Evolutionary conservation across 108 stramenopile species (phyloP), one percentile per base, ranked within the genome.

Genomic region (Discostella stelligeroides): DNA sequence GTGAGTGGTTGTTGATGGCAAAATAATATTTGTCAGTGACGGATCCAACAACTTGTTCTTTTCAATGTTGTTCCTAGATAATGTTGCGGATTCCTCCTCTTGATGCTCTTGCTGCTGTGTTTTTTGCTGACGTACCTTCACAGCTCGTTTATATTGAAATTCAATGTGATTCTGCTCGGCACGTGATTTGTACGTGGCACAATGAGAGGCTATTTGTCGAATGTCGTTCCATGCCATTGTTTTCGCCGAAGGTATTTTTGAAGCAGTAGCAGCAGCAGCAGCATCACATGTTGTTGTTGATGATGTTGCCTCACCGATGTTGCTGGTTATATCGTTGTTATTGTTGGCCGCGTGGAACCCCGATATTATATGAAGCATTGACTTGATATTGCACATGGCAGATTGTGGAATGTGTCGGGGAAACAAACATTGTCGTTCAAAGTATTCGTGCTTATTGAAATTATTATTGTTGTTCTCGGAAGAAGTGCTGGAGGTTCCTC

Each of bases 141-240:
- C 13, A 14, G 64, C 64, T 40, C 46, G 68, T 37, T 69, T 69
- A 15, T 69, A 69, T 69, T 59, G 41, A 48, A 59, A 71, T 40
- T 71, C 50, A 12, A 17, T 49, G 29, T 20, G 47, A 64, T 64
- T 64, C 1, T 49, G 8, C 14, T 49, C 63, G 0, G 63, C 47
- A 17, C 21, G 24, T 21, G 53, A 15, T 42, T 75, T 75, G 50
- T 75, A 75, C 2, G 37, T 61, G 20, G 74, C 60, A 42, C 74
- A 75, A 15, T 43, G 60, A 12, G 48, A 42, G 6, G 59, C 39
- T 14, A 59, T 62, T 28, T 68, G 47, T 24, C 66, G 13, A 14
- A 61, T 46, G 18, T 75, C 74, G 23, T 67, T 46, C 38, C 67
- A 27, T 14, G 70, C 51, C 42, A 42, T 47, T 9, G 51, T 59